phyloP scores from a whole-genome alignment of 495 filamentous ascomycete species.

The Darksidea phi region DNA sequence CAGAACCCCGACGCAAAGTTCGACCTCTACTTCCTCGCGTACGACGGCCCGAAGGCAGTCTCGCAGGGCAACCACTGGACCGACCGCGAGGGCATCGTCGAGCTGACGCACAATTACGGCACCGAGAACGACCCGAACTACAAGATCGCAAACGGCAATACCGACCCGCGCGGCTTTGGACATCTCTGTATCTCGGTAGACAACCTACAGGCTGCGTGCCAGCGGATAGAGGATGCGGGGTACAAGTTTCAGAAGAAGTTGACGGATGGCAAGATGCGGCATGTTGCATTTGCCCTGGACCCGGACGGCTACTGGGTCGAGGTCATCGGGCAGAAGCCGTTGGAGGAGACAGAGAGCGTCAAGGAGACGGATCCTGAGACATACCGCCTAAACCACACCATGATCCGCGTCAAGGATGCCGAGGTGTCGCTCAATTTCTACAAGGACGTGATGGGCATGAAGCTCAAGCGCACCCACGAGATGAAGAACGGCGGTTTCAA shows the following conservation, averaged over 20 bases:
- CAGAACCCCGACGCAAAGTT: slow-evolving; percentile 78
- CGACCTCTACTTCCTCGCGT: slow-evolving; percentile 82
- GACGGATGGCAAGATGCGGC: slow-evolving; percentile 79
- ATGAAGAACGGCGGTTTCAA: slow-evolving; percentile 72
- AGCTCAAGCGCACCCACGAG: slow-evolving; percentile 68
- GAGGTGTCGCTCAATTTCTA: slow-evolving; percentile 87
- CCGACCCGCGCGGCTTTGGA: slow-evolving; percentile 83
- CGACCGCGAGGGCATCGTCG: slow-evolving; percentile 84
- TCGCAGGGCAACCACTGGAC: slow-evolving; percentile 65
- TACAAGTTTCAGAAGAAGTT: slow-evolving; percentile 94
- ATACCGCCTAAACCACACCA: slow-evolving; percentile 77
- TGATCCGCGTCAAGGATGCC: slow-evolving; percentile 90
- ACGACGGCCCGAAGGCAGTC: slow-evolving; percentile 62
- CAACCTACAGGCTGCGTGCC: slow-evolving; percentile 84
- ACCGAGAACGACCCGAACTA: slow-evolving; percentile 84
- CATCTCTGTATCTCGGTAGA: slow-evolving; percentile 87
- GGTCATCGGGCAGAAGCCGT: slow-evolving; percentile 45
- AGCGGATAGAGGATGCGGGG: slow-evolving; percentile 81
- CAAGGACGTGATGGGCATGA: slow-evolving; percentile 86
- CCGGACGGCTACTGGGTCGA: slow-evolving; percentile 83
- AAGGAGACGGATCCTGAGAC: slow-evolving; percentile 53
- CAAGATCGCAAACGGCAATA: slow-evolving; percentile 84
- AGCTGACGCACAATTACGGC: slow-evolving; percentile 96
- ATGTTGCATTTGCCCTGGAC: slow-evolving; percentile 90
- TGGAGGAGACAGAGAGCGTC: slow-evolving; percentile 53